Conservation (phyloP, 495 filamentous ascomycete species). For the Podospora pseudopauciseta region DNA sequence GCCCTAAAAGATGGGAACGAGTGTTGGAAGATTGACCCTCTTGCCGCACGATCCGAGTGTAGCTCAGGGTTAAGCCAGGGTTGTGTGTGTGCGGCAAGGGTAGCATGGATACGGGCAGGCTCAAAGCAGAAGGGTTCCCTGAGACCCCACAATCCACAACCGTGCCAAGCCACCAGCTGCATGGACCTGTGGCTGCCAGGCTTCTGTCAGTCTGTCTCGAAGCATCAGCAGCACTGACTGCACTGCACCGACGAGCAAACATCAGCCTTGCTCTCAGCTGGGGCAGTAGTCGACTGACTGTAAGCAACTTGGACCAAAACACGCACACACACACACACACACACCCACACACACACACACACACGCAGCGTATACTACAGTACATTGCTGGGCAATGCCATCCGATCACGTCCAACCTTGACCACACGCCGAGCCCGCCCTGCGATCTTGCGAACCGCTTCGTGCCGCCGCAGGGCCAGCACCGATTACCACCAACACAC, state of each 20-base stretch:
- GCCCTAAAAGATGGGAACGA: not conserved
- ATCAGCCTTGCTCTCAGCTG: not conserved
- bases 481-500: constrained; percentile 7
- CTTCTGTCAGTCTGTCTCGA: not conserved
- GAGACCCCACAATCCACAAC: not conserved
- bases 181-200: not conserved
- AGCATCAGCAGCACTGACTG: not conserved
- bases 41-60: not conserved
- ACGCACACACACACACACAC: no score
- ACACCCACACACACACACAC: no score
- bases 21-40: not conserved
- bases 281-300: not conserved
- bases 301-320: no score
- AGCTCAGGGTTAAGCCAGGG: not conserved
- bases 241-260: not conserved
- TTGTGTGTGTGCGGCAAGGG: not conserved
- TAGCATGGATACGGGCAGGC: no score
- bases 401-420: not conserved
- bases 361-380: no score
- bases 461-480: constrained; percentile 16
- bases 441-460: not conserved
- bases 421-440: not conserved
- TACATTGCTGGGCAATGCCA: not conserved
- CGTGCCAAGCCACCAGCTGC: not conserved
- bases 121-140: not conserved